Conservation (phyloP, 2,329 filamentous ascomycete genomes). For the Pseudocercospora fijiensis region DNA sequence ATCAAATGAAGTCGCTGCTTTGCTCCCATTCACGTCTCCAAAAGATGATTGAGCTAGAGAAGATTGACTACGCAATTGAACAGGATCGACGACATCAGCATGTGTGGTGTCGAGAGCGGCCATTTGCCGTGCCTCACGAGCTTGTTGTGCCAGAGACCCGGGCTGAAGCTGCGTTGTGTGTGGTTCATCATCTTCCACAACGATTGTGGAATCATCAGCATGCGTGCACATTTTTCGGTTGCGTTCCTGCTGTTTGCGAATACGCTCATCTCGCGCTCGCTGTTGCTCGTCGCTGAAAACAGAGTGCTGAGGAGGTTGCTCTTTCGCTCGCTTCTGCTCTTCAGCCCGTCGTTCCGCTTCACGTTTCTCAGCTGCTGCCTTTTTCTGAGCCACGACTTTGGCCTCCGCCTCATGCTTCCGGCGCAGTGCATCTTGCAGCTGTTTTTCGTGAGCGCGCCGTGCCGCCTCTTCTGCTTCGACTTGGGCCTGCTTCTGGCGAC, state of each 20-base stretch:
- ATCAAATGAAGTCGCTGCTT: background rate
- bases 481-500: background rate
- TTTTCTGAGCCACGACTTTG: background rate
- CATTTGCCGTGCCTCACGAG: background rate
- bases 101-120: background rate
- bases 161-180: background rate
- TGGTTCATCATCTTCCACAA: slow-evolving; percentile 7
- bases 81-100: background rate
- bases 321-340: background rate
- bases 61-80: background rate
- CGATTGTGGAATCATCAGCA: slow-evolving; percentile 2
- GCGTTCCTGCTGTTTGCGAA: slow-evolving; percentile 17
- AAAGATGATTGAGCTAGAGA: background rate
- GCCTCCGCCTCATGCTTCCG: background rate
- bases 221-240: slow-evolving; percentile 14
- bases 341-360: background rate
- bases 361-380: background rate
- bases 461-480: background rate
- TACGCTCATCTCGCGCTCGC: slow-evolving; percentile 13
- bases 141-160: background rate
- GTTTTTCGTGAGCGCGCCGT: background rate
- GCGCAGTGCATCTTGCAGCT: background rate
- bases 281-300: slow-evolving; percentile 8
- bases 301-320: background rate
- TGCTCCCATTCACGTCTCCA: background rate